Base-by-base conservation (phyloP, 495 filamentous ascomycete genomes). In the Aspergillus ellipticus region DNA sequence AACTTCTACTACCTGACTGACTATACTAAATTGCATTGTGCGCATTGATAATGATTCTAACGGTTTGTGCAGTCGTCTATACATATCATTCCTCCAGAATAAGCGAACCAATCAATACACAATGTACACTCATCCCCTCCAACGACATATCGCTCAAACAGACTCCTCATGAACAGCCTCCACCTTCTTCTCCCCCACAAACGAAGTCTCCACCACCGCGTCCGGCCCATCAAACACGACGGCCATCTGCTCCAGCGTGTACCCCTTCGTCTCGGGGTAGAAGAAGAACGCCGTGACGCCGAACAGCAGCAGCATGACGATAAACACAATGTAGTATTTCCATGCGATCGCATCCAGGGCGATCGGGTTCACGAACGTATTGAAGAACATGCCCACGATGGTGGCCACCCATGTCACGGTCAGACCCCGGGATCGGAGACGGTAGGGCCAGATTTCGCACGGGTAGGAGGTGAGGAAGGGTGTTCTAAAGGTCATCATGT, bases 201-300 rank as follows among this genome's bases (percentile, higher is more conserved):
- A 39, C 35, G 9, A 5, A 37, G 33, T 5, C 8, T 15, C 33
- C 33, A 3, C 43, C 43, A 47, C 39, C 31, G 1, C 57, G 6
- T 16, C 22, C 24, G 17, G 57, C 13, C 55, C 55, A 42, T 61
- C 54, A 20, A 58, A 62, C 1, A 62, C 69, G 70, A 77, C 79
- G 58, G 75, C 74, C 2, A 86, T 77, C 68, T 86, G 79, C 68
- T 87, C 85, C 47, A 86, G 76, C 17, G 81, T 83, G 20, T 81
- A 80, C 19, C 84, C 83, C 59, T 75, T 77, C 29, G 84, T 87
- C 74, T 87, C 84, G 53, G 85, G 76, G 60, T 85, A 86, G 72
- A 76, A 82, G 70, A 83, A 78, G 73, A 77, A 86, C 19, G 81
- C 79, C 54, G 84, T 82, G 16, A 67, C 29, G 17, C 76, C 73